Percentiles rank a stretch among this genome's conserved stretches.
These are phyloP conservation scores for Globisporangium spiculum DNA, from an alignment of 352 stramenopile genomes.

Conservation along the genomic window DNA sequence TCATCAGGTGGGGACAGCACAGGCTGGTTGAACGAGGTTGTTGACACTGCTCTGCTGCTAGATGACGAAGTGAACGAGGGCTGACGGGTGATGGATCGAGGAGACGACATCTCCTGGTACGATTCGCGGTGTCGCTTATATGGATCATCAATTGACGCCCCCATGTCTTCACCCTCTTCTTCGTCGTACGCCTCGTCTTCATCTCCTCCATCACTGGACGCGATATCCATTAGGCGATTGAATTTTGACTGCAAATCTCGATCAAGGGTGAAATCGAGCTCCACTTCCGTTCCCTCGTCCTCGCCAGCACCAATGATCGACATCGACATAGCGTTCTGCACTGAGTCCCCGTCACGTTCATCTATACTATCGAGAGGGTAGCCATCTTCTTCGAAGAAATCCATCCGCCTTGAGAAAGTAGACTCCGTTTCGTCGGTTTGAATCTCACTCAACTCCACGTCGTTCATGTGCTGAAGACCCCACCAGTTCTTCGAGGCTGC, in stretches of 20 bases:
- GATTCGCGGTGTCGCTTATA: slow-evolving; percentile 15
- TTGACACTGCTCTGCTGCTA: slow-evolving; percentile 42
- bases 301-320: slow-evolving; percentile 74
- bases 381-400: slow-evolving; percentile 50
- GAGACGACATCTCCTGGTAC: slow-evolving; percentile 37
- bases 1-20: slow-evolving; percentile 65
- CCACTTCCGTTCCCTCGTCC: slow-evolving; percentile 72
- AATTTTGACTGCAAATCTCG: slow-evolving; percentile 72
- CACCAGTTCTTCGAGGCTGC: slow-evolving; percentile 76
- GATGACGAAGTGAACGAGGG: slow-evolving; percentile 58
- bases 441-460: slow-evolving; percentile 72
- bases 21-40: slow-evolving; percentile 39
- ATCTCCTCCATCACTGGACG: slow-evolving; percentile 36
- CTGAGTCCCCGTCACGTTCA: slow-evolving; percentile 18
- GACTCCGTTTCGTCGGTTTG: slow-evolving; percentile 76
- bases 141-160: slow-evolving; percentile 10
- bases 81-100: slow-evolving; percentile 41
- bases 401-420: slow-evolving; percentile 60
- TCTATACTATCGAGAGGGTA: slow-evolving; percentile 17
- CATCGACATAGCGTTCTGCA: slow-evolving; percentile 66
- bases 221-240: slow-evolving; percentile 65
- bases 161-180: slow-evolving; percentile 2
- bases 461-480: slow-evolving; percentile 46
- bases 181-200: slow-evolving; percentile 4
- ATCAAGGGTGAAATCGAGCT: slow-evolving; percentile 81